A percentile compares a stretch with the other conserved stretches of the same genome.
phyloP scores from a whole-genome alignment of 768 basidiomycete species.

The Collybia mongolica region DNA sequence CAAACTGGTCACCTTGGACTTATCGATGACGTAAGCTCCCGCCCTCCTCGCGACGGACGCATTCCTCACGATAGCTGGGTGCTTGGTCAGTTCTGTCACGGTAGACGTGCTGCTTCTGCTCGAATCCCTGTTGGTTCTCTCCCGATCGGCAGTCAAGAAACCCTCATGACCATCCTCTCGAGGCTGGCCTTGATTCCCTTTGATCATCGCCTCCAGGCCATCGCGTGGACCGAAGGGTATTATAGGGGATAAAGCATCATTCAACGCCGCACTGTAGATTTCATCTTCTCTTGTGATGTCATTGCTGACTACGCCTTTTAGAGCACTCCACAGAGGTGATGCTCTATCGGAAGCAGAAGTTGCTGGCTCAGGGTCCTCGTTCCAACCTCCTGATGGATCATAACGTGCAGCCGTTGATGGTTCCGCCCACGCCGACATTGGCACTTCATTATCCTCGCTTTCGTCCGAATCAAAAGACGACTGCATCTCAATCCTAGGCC shows the following conservation, averaged over 20 bases:
- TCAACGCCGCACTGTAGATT: constrained; percentile 19
- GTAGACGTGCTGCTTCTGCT: constrained; percentile 46
- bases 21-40: constrained; percentile 49
- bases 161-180: constrained; percentile 14
- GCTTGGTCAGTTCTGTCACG: constrained; percentile 33
- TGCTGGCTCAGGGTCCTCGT: constrained; percentile 5
- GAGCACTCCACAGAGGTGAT: constrained; percentile 13
- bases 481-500: constrained; percentile 17
- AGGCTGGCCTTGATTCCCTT: background rate
- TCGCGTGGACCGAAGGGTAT: constrained; percentile 16
- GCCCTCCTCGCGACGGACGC: constrained; percentile 49
- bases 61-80: constrained; percentile 40
- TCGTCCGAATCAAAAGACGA: constrained; percentile 10
- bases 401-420: constrained; percentile 16
- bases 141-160: constrained; percentile 13
- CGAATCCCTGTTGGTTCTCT: constrained; percentile 38
- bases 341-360: constrained; percentile 4
- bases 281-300: background rate
- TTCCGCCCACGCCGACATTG: constrained; percentile 17
- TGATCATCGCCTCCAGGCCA: background rate
- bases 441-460: constrained; percentile 6
- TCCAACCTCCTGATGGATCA: constrained; percentile 12
- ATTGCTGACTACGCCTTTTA: constrained; percentile 13
- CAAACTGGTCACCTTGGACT: constrained; percentile 13
- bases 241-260: constrained; percentile 24